A percentile compares a stretch with the other conserved stretches of the same genome.
phyloP scores from a whole-genome alignment of 202 grass and related monocot genomes.

The Zoysia matrella region DNA sequence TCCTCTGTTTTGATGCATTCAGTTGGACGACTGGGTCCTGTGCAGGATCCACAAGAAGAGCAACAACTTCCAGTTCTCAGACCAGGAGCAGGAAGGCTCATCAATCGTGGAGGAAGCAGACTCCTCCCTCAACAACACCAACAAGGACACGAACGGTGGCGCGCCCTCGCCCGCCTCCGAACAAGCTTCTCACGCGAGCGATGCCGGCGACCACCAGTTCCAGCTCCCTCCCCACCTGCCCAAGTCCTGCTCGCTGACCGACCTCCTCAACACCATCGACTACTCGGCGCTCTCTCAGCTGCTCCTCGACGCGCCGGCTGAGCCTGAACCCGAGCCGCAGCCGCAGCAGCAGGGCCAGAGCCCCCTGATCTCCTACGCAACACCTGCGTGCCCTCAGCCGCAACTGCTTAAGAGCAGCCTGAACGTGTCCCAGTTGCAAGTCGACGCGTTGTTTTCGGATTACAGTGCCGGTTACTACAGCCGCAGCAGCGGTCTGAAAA shows the following conservation, averaged over 20 bases:
- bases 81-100: no score
- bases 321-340: neutral
- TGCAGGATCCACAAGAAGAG: no score
- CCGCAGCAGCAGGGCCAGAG: neutral
- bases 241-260: slow-evolving; percentile 64
- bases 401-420: neutral
- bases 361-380: slow-evolving; percentile 25
- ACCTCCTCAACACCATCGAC: slow-evolving; percentile 64
- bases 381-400: slow-evolving; percentile 8
- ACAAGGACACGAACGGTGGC: neutral
- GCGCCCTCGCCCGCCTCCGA: slow-evolving; percentile 14
- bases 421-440: neutral
- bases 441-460: neutral
- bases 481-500: slow-evolving; percentile 11
- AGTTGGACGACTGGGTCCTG: no score
- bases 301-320: slow-evolving; percentile 21
- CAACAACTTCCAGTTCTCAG: no score
- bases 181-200: neutral
- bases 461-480: neutral
- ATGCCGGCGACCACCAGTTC: slow-evolving; percentile 1
- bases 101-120: no score
- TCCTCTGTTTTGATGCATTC: no score
- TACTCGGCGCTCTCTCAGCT: slow-evolving; percentile 48
- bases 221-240: slow-evolving; percentile 1
- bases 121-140: neutral